Evolutionary conservation across 257 asterid genomes (phyloP).

Genomic region (Fraxinus quadrangulata): DNA sequence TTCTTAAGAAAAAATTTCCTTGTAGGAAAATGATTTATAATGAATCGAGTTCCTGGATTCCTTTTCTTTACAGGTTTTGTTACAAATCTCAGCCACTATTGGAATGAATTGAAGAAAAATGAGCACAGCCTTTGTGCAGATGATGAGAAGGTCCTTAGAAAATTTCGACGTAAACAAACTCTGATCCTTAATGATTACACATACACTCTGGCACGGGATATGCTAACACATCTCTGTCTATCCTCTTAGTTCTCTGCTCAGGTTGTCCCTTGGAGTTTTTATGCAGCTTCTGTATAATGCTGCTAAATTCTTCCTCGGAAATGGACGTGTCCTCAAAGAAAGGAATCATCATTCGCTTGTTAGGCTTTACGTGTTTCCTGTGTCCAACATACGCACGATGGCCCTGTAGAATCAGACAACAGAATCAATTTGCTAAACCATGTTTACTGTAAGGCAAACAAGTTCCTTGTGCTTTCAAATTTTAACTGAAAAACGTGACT

Average conservation of each 20-base stretch:
- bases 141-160: background rate
- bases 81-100: background rate
- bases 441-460: no score
- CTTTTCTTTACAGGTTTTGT: background rate
- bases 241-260: constrained; percentile 39
- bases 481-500: no score
- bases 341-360: constrained; percentile 63
- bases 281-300: constrained; percentile 46
- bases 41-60: background rate
- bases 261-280: constrained; percentile 56
- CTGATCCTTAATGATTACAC: constrained; percentile 40
- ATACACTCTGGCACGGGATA: constrained; percentile 73
- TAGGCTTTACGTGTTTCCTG: constrained; percentile 57
- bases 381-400: constrained; percentile 70
- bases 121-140: background rate
- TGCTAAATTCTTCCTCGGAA: constrained; percentile 43
- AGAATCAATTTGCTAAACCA: background rate
- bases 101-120: background rate
- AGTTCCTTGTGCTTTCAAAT: no score
- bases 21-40: background rate
- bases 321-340: constrained; percentile 42
- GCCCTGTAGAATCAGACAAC: constrained; percentile 37
- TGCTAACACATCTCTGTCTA: constrained; percentile 62
- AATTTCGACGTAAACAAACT: background rate
- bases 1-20: no score